A percentile compares a stretch with the other conserved stretches of the same genome.
Evolutionary conservation across 2,329 filamentous ascomycete genomes (phyloP).

Genomic region (Trichoderma sp.): DNA sequence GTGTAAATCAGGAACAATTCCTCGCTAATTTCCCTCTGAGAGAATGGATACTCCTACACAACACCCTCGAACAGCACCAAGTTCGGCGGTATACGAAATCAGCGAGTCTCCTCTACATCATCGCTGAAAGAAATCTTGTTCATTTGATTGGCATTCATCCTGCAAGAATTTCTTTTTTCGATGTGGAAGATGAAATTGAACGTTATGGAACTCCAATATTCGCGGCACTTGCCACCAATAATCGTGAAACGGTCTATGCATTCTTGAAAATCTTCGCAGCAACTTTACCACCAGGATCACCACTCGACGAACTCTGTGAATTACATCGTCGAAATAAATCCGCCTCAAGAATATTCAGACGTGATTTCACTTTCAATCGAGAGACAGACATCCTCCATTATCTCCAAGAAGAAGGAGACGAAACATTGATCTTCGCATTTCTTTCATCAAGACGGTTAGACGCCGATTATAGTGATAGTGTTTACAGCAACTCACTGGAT

Average conservation of each 20-base stretch:
- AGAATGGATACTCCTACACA: not conserved
- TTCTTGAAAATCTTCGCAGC: not conserved
- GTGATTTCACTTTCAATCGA: not conserved
- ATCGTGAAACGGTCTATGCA: not conserved
- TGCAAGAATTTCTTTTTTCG: not conserved
- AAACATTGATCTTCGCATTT: not conserved
- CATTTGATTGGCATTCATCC: not conserved
- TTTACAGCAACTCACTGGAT: no score
- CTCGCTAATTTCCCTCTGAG: not conserved
- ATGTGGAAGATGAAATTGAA: not conserved
- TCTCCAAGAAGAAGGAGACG: not conserved
- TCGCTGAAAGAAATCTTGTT: not conserved
- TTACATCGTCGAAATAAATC: not conserved
- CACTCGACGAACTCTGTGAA: not conserved
- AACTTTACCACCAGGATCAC: not conserved
- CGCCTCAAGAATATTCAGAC: not conserved
- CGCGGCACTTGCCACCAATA: not conserved
- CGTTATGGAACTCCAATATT: conserved; percentile 4
- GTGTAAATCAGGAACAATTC: not conserved
- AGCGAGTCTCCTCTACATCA: not conserved
- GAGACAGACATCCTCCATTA: not conserved
- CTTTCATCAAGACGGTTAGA: not conserved
- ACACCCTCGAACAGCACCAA: not conserved
- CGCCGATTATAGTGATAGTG: no score
- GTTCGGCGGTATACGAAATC: not conserved